Conservation (phyloP, 352 stramenopile genomes). For the Phytophthora multivora region DNA sequence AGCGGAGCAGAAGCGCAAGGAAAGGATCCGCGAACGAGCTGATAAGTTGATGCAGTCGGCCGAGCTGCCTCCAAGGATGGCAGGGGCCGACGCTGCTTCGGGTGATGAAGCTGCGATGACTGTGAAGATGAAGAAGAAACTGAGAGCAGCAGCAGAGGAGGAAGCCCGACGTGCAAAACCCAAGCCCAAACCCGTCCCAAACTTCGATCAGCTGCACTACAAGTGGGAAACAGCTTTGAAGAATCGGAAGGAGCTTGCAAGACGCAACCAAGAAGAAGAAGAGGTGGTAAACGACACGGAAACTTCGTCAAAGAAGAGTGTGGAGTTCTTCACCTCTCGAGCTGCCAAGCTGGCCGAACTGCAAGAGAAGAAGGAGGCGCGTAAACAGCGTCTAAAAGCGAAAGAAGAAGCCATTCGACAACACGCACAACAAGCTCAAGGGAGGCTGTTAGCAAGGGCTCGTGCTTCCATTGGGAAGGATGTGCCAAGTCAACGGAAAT, state of each 20-base stretch:
- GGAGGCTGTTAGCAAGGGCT: constrained; percentile 36
- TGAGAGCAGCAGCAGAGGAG: constrained; percentile 47
- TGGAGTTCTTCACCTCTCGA: constrained; percentile 60
- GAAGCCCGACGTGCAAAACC: constrained; percentile 28
- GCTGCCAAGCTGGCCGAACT: constrained; percentile 45
- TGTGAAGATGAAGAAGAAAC: constrained; percentile 57
- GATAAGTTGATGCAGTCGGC: constrained; percentile 47
- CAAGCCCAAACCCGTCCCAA: constrained; percentile 57
- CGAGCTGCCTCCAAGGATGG: constrained; percentile 59
- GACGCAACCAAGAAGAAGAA: constrained; percentile 25
- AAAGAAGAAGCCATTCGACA: constrained; percentile 43
- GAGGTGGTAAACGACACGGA: neutral
- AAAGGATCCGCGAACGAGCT: constrained; percentile 57
- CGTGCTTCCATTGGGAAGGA: constrained; percentile 23
- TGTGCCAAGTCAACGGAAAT: constrained; percentile 8
- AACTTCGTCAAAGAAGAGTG: constrained; percentile 5
- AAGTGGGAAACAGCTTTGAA: constrained; percentile 58
- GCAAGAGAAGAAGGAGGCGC: constrained; percentile 51
- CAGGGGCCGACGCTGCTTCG: constrained; percentile 20
- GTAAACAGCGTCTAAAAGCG: constrained; percentile 42
- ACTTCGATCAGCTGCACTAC: constrained; percentile 66
- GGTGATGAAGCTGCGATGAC: constrained; percentile 27
- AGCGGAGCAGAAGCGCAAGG: constrained; percentile 46
- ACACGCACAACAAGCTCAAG: constrained; percentile 34
- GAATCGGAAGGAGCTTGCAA: constrained; percentile 30